phyloP scores from a whole-genome alignment of 768 basidiomycete genomes.

The Gymnopilus junonius region DNA sequence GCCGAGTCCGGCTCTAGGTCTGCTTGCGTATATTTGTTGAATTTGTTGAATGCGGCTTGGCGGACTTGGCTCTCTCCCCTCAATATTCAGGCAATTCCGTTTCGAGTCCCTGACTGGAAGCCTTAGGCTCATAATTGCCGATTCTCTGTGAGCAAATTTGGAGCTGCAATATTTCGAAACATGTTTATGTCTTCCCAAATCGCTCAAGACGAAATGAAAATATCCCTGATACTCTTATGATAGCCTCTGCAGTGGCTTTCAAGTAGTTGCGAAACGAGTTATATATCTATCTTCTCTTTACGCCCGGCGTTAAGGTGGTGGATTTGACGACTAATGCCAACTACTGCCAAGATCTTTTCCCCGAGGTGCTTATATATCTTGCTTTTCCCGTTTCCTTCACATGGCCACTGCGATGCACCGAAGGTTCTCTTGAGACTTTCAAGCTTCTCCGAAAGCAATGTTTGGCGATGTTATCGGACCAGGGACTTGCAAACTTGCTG shows the following conservation, averaged over 20 bases:
- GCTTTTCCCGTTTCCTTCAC: background rate
- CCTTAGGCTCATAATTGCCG: background rate
- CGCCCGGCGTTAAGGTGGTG: constrained; percentile 15
- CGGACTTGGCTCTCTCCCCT: background rate
- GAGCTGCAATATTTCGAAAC: background rate
- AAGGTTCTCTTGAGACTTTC: background rate
- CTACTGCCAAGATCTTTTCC: background rate
- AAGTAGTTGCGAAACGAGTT: background rate
- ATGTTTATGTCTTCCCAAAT: no score
- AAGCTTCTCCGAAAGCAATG: background rate
- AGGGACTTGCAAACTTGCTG: background rate
- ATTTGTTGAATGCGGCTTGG: background rate
- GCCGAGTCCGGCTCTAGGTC: background rate
- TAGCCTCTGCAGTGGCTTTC: background rate
- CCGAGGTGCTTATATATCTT: background rate
- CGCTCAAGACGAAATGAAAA: background rate
- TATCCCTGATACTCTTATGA: background rate
- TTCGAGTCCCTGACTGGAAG: background rate
- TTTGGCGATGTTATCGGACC: background rate
- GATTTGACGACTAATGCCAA: background rate
- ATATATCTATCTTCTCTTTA: background rate
- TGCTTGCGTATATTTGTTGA: background rate
- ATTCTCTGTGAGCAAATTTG: background rate
- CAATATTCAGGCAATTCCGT: background rate
- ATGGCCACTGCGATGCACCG: background rate